phyloP scores from a whole-genome alignment of 495 filamentous ascomycete genomes.

The Tuber umbilicatum region DNA sequence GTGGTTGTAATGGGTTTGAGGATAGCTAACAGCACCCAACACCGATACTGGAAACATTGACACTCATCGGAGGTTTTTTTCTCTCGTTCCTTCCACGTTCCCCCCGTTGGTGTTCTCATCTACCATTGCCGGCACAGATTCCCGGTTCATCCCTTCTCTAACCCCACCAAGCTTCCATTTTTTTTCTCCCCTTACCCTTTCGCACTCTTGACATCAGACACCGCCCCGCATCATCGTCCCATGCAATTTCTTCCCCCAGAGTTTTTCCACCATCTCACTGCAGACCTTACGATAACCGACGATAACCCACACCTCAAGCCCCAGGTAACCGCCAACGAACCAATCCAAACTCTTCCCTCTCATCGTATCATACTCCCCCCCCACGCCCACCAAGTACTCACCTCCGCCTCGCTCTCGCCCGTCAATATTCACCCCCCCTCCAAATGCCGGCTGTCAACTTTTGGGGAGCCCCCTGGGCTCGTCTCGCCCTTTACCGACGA shows the following conservation, averaged over 20 bases:
- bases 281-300: not conserved
- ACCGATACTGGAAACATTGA: not conserved
- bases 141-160: not conserved
- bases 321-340: not conserved
- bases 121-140: not conserved
- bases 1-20: not conserved
- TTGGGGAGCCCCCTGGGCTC: constrained; percentile 25
- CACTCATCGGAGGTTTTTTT: not conserved
- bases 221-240: not conserved
- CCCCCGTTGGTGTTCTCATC: not conserved
- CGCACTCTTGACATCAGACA: not conserved
- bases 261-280: not conserved
- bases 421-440: not conserved
- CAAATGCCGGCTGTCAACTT: not conserved
- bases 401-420: constrained; percentile 1
- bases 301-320: not conserved
- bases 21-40: not conserved
- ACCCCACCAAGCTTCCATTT: not conserved
- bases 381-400: not conserved
- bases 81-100: not conserved
- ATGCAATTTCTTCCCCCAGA: not conserved
- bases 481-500: constrained; percentile 20
- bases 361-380: not conserved
- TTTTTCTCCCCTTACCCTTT: not conserved
- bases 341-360: not conserved